Conservation (phyloP, 2,329 filamentous ascomycete genomes). For the Cladophialophora psammophila region DNA sequence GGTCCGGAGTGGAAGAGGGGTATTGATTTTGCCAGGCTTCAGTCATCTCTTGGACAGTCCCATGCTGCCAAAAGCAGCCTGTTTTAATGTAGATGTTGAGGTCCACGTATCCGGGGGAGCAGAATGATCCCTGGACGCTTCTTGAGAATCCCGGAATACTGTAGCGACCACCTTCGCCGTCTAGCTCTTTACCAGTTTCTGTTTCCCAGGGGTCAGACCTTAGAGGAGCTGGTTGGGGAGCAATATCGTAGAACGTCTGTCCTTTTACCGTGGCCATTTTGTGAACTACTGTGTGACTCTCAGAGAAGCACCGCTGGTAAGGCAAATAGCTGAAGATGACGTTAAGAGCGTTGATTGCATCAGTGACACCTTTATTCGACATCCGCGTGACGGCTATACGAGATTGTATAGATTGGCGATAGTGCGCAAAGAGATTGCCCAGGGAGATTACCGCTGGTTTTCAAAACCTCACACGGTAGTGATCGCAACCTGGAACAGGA, state of each 20-base stretch:
- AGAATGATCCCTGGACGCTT: background rate
- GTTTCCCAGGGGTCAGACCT: background rate
- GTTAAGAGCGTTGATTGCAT: background rate
- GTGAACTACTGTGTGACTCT: background rate
- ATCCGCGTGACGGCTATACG: background rate
- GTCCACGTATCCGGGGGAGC: background rate
- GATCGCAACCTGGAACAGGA: background rate
- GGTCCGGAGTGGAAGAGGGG: background rate
- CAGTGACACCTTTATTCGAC: background rate
- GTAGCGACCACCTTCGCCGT: background rate
- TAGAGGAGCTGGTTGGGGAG: background rate
- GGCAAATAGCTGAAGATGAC: slow-evolving; percentile 11
- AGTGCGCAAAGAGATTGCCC: slow-evolving; percentile 1
- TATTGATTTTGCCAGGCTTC: background rate
- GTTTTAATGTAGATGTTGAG: slow-evolving; percentile 10
- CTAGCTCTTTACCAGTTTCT: background rate
- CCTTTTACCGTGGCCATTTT: slow-evolving; percentile 4
- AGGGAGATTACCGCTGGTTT: background rate
- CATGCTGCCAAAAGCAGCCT: slow-evolving; percentile 1
- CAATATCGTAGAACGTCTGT: slow-evolving; percentile 7
- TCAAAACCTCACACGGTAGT: background rate
- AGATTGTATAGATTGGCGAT: background rate
- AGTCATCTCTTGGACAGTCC: slow-evolving; percentile 5
- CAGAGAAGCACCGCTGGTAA: background rate
- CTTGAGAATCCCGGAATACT: slow-evolving; percentile 9